Percentiles rank a stretch among this genome's conserved stretches.
Conservation (phyloP, 2,329 filamentous ascomycete species). For the Paecilomyces dactylethromorphus region DNA sequence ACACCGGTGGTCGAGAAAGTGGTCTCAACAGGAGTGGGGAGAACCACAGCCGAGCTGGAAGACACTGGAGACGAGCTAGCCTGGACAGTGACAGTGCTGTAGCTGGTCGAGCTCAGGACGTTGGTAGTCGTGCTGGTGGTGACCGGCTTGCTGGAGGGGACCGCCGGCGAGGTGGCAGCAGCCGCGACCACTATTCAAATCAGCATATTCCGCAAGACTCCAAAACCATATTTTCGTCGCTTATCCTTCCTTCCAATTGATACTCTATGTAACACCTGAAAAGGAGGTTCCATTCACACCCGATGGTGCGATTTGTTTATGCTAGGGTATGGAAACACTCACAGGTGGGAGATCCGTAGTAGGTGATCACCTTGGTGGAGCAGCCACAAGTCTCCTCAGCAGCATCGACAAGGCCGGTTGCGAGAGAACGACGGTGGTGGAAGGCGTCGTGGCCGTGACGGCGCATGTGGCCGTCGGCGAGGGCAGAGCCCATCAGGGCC, state of each 20-base stretch:
- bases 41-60: conserved; percentile 6
- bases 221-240: background rate
- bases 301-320: conserved; percentile 26
- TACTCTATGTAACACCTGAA: background rate
- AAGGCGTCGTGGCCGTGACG: conserved; percentile 47
- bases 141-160: conserved; percentile 10
- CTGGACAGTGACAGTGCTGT: conserved; percentile 28
- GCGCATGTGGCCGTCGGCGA: conserved; percentile 52
- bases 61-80: conserved; percentile 20
- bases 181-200: conserved; percentile 31
- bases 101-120: conserved; percentile 33
- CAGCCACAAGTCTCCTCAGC: conserved; percentile 55
- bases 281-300: background rate
- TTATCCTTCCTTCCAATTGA: background rate
- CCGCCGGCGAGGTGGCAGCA: conserved; percentile 21
- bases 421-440: conserved; percentile 50
- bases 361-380: conserved; percentile 67
- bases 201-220: conserved; percentile 11
- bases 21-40: conserved; percentile 45
- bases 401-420: conserved; percentile 8
- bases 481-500: conserved; percentile 44
- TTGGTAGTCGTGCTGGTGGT: conserved; percentile 18
- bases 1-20: conserved; percentile 60
- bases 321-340: conserved; percentile 18
- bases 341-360: conserved; percentile 62